Conservation (phyloP, 2,329 filamentous ascomycete genomes). For the Ceratocystis diversiconidia region DNA sequence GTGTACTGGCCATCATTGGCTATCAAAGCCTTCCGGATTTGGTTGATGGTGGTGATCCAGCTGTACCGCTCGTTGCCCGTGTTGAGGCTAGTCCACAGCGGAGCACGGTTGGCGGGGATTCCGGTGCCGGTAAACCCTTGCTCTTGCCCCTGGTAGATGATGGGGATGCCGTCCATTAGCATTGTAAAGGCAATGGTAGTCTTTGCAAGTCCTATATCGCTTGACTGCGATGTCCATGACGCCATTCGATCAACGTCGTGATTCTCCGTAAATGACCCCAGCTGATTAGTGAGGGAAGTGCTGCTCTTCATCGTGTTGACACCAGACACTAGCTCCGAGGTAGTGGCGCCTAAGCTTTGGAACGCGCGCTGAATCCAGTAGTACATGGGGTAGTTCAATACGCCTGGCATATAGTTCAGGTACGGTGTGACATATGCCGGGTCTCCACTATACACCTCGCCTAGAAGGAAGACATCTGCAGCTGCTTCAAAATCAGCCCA, state of each 20-base stretch:
- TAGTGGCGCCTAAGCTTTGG: constrained; percentile 16
- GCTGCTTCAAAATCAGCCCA: constrained; percentile 39
- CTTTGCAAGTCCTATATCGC: constrained; percentile 41
- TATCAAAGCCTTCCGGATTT: constrained; percentile 15
- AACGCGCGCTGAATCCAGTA: constrained; percentile 19
- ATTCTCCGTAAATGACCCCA: constrained; percentile 46
- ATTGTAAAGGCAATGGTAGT: constrained; percentile 23
- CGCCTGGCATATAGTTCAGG: constrained; percentile 35
- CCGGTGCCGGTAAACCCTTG: constrained; percentile 40
- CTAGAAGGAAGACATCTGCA: constrained; percentile 48
- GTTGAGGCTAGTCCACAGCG: constrained; percentile 18
- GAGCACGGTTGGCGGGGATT: constrained; percentile 26
- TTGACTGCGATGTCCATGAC: constrained; percentile 28
- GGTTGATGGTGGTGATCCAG: constrained; percentile 17
- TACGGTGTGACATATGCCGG: constrained; percentile 39
- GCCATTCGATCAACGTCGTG: constrained; percentile 46
- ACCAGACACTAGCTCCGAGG: constrained; percentile 42
- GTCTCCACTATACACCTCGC: constrained; percentile 45
- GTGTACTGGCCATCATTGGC: constrained; percentile 15
- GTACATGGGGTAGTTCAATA: constrained; percentile 32
- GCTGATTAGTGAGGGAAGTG: constrained; percentile 29
- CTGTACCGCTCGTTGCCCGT: constrained; percentile 15
- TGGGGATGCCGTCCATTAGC: constrained; percentile 37
- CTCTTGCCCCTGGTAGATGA: constrained; percentile 48
- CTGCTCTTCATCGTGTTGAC: constrained; percentile 46